Base-by-base conservation (phyloP, 2,329 filamentous ascomycete genomes). In the Pseudohalonectria lignicola region DNA sequence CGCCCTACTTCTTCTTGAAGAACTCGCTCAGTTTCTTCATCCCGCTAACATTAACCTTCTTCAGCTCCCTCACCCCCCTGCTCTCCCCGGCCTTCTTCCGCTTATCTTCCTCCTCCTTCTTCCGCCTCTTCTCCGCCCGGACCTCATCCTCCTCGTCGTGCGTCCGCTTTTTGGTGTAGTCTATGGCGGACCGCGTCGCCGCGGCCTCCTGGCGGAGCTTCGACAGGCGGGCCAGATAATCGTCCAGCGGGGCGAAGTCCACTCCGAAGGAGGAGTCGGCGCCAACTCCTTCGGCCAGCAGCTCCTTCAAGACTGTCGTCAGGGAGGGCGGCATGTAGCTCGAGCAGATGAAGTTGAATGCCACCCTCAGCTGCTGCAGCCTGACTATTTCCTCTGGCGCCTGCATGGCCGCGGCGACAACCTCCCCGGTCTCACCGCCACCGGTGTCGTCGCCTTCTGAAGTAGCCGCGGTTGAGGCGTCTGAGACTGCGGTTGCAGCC, bases 11-110 rank as follows among this genome's bases (percentile, higher is more conserved):
- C 62, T 90, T 93, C 43, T 77, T 77, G 59, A 98, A 98, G 62
- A 98, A 98, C 44, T 80, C 75, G 54, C 85, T 94, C 74, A 98
- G 74, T 67, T 96, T 98, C 71, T 84, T 92, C 92, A 98, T 98
- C 2, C 92, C 92, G 17, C 63, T 76, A 0, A 82, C 88, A 60
- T 96, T 84, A 34, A 88, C 90, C 63, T 96, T 98, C 56, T 83
- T 83, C 52, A 98, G 57, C 34, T 88, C 74, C 54, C 79, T 80
- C 1, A 95, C 76, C 1, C 77, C 88, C 20, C 78, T 70, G 44
- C 83, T 92, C 61, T 85, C 74, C 18, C 66, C 67, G 3, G 74
- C 76, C 62, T 93, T 88, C 60, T 80, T 88, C 57, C 76, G 81
- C 63, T 81, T 83, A 42, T 94, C 88, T 42, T 94, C 88, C 44